phyloP scores from a whole-genome alignment of 768 basidiomycete species.

The Amanita muscaria region DNA sequence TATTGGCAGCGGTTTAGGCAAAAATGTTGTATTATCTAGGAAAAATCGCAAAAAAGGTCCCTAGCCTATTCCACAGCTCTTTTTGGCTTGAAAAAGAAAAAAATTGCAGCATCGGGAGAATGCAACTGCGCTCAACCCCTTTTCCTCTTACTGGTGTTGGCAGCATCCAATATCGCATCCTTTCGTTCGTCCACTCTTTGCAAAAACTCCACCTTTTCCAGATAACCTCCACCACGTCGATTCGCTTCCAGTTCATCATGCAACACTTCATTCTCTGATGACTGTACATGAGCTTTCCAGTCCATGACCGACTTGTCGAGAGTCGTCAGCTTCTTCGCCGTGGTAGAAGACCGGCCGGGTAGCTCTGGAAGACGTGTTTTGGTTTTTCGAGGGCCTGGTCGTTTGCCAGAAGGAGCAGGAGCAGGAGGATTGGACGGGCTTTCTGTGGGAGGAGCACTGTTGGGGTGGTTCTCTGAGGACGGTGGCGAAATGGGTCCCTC shows the following conservation, averaged over 20 bases:
- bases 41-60: too few species aligned
- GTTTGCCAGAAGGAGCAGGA: conserved; percentile 27
- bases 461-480: too few species aligned
- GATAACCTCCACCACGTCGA: conserved; percentile 65
- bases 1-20: too few species aligned
- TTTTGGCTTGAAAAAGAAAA: too few species aligned
- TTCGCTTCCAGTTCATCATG: conserved; percentile 72
- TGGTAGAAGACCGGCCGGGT: conserved; percentile 33
- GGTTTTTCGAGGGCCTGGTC: conserved; percentile 60
- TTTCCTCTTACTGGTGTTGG: conserved; percentile 47
- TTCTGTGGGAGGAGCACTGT: too few species aligned
- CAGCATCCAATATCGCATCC: conserved; percentile 53
- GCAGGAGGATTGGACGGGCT: conserved; percentile 8
- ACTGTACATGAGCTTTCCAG: conserved; percentile 61
- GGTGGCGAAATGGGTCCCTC: conserved; percentile 3
- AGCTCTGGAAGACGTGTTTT: conserved; percentile 47
- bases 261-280: conserved; percentile 31
- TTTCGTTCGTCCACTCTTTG: conserved; percentile 65
- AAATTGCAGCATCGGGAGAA: too few species aligned
- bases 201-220: conserved; percentile 82
- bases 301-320: conserved; percentile 85
- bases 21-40: too few species aligned
- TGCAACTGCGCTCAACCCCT: conserved; percentile 23
- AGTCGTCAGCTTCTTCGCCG: conserved; percentile 72
- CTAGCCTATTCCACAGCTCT: too few species aligned